Conservation (phyloP, 2,329 filamentous ascomycete species). For the Talaromyces sp. region DNA sequence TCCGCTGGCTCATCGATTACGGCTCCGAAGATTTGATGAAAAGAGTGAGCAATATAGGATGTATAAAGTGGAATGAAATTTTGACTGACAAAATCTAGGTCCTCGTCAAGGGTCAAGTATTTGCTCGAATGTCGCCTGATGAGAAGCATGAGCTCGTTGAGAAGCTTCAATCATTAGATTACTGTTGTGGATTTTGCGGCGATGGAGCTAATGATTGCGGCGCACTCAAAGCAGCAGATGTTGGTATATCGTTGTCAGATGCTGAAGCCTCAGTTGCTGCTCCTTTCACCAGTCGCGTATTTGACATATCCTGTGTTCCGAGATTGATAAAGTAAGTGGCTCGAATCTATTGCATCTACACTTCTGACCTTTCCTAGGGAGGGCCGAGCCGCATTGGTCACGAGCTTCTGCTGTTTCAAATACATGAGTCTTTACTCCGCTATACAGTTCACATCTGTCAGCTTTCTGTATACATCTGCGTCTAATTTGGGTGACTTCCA, state of each 20-base stretch:
- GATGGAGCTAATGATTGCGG: constrained; percentile 98
- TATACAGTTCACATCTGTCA: constrained; percentile 98
- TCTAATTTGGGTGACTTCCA: constrained; percentile 97
- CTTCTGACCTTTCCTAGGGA: constrained; percentile 55
- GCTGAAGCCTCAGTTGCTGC: constrained; percentile 98
- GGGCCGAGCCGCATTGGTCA: constrained; percentile 91
- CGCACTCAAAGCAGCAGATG: constrained; percentile 92
- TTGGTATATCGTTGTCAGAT: constrained; percentile 94
- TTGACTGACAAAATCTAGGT: constrained; percentile 53
- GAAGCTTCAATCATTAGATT: constrained; percentile 93
- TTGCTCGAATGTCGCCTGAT: constrained; percentile 97
- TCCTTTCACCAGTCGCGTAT: constrained; percentile 90
- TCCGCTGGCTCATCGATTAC: constrained; percentile 94
- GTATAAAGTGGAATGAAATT: not conserved
- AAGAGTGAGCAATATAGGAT: constrained; percentile 48
- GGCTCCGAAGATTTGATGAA: constrained; percentile 75
- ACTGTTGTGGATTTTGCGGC: constrained; percentile 92
- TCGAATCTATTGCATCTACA: not conserved
- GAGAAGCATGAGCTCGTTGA: constrained; percentile 98
- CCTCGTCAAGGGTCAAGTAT: constrained; percentile 87
- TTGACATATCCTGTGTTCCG: constrained; percentile 93
- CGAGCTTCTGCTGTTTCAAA: constrained; percentile 98
- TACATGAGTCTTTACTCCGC: constrained; percentile 99
- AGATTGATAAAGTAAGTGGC: constrained; percentile 71
- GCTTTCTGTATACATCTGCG: constrained; percentile 88